These are phyloP conservation scores for Fraxinus floribunda DNA, from an alignment of 305 asterid genomes.

Conservation along the genomic window DNA sequence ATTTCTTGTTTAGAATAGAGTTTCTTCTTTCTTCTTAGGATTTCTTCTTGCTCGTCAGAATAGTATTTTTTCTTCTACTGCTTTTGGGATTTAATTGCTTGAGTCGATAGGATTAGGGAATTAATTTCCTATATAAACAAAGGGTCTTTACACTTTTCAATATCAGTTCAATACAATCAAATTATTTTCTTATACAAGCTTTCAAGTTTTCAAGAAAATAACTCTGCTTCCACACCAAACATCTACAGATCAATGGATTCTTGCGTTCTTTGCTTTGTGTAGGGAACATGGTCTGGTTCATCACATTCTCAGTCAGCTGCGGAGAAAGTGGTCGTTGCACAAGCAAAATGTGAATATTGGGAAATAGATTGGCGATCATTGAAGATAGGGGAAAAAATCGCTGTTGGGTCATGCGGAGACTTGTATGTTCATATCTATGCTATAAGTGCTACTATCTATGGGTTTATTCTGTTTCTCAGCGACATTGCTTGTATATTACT, in stretches of 20 bases:
- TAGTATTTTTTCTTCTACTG: background rate
- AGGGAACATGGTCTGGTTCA: slow-evolving; percentile 83
- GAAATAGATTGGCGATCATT: slow-evolving; percentile 69
- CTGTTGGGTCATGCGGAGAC: slow-evolving; percentile 88
- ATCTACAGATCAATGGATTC: slow-evolving; percentile 11
- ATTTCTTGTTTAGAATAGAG: background rate
- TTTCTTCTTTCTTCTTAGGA: background rate
- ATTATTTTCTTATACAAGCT: background rate
- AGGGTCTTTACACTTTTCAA: background rate
- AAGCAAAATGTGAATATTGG: slow-evolving; percentile 51
- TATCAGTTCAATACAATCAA: background rate
- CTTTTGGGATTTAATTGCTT: background rate
- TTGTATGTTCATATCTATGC: slow-evolving; percentile 56
- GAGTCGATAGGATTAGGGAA: background rate
- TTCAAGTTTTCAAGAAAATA: too few species aligned
- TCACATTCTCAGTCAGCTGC: slow-evolving; percentile 42
- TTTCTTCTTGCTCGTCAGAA: background rate
- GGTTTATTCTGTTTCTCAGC: slow-evolving; percentile 15
- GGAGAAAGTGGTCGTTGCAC: slow-evolving; percentile 42
- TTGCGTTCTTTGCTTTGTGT: slow-evolving; percentile 26
- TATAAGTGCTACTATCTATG: background rate
- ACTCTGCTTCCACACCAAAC: background rate
- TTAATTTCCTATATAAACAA: background rate
- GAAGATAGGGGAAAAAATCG: slow-evolving; percentile 75
- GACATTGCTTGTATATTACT: slow-evolving; percentile 24